Percentiles rank a stretch among this genome's conserved stretches.
These are phyloP conservation scores for Penicillium daleae DNA, from an alignment of 495 filamentous ascomycete genomes.

Conservation along the genomic window DNA sequence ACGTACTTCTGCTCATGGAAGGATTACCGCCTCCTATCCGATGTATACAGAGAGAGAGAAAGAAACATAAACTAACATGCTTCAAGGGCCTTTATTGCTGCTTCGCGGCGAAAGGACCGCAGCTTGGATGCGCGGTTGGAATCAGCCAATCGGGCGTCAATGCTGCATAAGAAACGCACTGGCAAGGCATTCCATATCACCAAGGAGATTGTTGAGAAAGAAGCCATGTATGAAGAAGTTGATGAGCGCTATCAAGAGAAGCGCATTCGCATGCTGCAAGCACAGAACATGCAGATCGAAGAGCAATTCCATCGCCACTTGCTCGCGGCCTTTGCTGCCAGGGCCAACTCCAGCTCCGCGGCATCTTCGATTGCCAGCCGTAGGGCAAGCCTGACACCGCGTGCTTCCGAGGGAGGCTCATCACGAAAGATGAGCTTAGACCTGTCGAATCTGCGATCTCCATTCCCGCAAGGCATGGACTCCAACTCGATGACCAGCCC, in stretches of 20 bases:
- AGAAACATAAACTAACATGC: slow-evolving; percentile 5
- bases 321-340: slow-evolving; percentile 38
- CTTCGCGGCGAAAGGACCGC: slow-evolving; percentile 87
- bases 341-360: slow-evolving; percentile 21
- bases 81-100: slow-evolving; percentile 85
- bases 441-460: slow-evolving; percentile 38
- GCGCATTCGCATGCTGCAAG: slow-evolving; percentile 47
- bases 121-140: slow-evolving; percentile 88
- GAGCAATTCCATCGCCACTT: slow-evolving; percentile 48
- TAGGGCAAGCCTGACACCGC: slow-evolving; percentile 32
- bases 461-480: slow-evolving; percentile 35
- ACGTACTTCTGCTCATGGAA: slow-evolving; percentile 25
- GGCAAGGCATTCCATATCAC: slow-evolving; percentile 83
- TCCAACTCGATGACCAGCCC: slow-evolving; percentile 35
- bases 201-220: slow-evolving; percentile 84
- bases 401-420: slow-evolving; percentile 32
- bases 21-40: not conserved
- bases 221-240: slow-evolving; percentile 98
- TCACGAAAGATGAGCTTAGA: slow-evolving; percentile 49
- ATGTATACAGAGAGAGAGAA: not conserved
- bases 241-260: slow-evolving; percentile 66
- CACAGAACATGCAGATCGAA: slow-evolving; percentile 48
- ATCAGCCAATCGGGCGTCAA: slow-evolving; percentile 84
- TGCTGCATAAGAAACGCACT: slow-evolving; percentile 88
- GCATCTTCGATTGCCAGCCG: slow-evolving; percentile 29